Evolutionary conservation across 2,329 filamentous ascomycete genomes (phyloP).

Genomic region (Talaromyces sp.): DNA sequence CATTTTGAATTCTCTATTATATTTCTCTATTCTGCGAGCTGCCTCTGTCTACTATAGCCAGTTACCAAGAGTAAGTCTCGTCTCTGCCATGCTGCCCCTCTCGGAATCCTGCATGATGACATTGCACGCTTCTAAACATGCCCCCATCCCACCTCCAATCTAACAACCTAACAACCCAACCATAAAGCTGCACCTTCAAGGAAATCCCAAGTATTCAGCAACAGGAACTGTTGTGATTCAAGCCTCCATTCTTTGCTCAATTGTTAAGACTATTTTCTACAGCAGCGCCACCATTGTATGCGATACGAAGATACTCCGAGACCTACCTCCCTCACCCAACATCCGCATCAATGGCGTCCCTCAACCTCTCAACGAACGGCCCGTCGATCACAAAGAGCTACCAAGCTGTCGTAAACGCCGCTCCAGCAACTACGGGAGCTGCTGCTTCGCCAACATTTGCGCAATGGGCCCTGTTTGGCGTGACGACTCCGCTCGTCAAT

Average conservation of each 20-base stretch:
- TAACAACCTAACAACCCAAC: not conserved
- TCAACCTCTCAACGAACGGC: slow-evolving; percentile 76
- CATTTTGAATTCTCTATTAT: not conserved
- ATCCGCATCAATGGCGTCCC: slow-evolving; percentile 63
- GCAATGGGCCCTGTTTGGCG: slow-evolving; percentile 92
- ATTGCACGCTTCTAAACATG: not conserved
- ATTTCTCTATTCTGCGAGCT: not conserved
- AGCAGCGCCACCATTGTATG: slow-evolving; percentile 12
- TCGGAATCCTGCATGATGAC: not conserved
- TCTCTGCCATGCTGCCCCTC: not conserved
- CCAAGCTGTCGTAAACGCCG: slow-evolving; percentile 63
- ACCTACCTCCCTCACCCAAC: not conserved
- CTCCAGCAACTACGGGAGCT: slow-evolving; percentile 56
- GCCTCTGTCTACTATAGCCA: not conserved
- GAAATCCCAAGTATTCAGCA: not conserved
- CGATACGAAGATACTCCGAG: slow-evolving; percentile 11
- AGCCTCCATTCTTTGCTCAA: not conserved
- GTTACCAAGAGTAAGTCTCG: not conserved
- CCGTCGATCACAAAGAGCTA: slow-evolving; percentile 78
- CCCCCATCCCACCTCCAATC: not conserved
- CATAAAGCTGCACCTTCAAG: not conserved
- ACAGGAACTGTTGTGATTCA: not conserved
- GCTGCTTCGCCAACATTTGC: slow-evolving; percentile 75
- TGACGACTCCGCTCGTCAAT: slow-evolving; percentile 86
- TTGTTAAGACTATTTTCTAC: not conserved